phyloP scores from a whole-genome alignment of 2,329 filamentous ascomycete genomes.

The Colletotrichum sp. region DNA sequence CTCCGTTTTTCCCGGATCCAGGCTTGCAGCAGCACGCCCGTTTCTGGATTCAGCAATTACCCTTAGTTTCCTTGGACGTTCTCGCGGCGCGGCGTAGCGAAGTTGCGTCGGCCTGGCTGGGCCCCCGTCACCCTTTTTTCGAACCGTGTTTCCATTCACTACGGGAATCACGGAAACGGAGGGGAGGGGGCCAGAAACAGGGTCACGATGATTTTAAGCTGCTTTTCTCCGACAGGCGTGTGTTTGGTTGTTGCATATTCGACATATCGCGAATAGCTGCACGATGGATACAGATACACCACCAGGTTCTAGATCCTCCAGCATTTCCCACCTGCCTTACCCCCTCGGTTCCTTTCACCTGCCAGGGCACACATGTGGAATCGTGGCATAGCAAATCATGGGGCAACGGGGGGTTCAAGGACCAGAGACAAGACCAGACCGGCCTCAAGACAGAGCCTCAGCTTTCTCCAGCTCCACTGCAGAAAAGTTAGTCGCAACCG shows the following conservation, averaged over 20 bases:
- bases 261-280: neutral
- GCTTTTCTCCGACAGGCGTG: neutral
- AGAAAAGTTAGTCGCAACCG: neutral
- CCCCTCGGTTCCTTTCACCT: neutral
- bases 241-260: slow-evolving; percentile 6
- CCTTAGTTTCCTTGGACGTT: neutral
- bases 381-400: neutral
- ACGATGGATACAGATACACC: neutral
- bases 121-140: neutral
- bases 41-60: neutral
- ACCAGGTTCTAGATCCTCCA: neutral
- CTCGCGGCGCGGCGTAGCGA: neutral
- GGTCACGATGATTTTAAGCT: neutral
- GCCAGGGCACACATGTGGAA: neutral
- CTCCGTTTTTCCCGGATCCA: neutral
- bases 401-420: neutral
- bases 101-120: neutral
- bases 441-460: neutral
- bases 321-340: neutral
- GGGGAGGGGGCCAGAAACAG: neutral
- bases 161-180: neutral
- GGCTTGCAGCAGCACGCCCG: neutral
- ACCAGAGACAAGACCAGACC: neutral
- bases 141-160: neutral
- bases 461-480: neutral